Base-by-base conservation (phyloP, 202 grass and related monocot genomes). In the Elaeis oleifera region DNA sequence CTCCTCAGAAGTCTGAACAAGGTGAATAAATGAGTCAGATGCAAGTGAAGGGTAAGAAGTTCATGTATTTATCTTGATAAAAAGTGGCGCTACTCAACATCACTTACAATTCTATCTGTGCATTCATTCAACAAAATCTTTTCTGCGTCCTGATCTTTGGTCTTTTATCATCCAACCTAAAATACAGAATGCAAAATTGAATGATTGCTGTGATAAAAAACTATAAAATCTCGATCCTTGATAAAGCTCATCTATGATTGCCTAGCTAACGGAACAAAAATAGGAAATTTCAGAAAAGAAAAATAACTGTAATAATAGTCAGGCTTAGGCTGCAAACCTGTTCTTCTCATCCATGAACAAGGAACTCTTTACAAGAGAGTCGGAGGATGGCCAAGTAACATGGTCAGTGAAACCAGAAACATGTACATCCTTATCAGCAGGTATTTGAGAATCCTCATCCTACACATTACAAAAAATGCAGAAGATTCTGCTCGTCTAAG, bases 121-220 rank as follows among this genome's bases (percentile, higher is more conserved):
- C 36, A 13, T 29, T 76, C 65, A 65, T 67, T 79, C 39, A 24
- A 63, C 54, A 23, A 75, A 64, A 50, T 64, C 26, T 84, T 78
- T 54, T 59, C 75, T 19, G 60, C 63, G 19, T 62, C 67, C 39
- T 62, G 27, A 76, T 80, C 60, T 75, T 80, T 89, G 61, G 49
- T 82, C 53, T 29, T 56, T 83, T 86, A 20, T 67, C 76, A 61
- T 84, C 78, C 57, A 77, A 75, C 77, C 94, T 92, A 63, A 56
- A 49, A 25, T 70, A 39, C 15, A 73, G 19, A 84, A 26, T 44
- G 36, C 36, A 44, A 44, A 44, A 44, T 44, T 44, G 8, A 44
- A 44, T 2, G 9, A 44, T 44, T 44, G 36, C 13, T 44, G 36
- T 13, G 36, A 44, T 44, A 11, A 13, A 44, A 44, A 44, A 44